A percentile compares a stretch with the other conserved stretches of the same genome.
phyloP scores from a whole-genome alignment of 805 yeast genomes.

The Wickerhamiella galacta region DNA sequence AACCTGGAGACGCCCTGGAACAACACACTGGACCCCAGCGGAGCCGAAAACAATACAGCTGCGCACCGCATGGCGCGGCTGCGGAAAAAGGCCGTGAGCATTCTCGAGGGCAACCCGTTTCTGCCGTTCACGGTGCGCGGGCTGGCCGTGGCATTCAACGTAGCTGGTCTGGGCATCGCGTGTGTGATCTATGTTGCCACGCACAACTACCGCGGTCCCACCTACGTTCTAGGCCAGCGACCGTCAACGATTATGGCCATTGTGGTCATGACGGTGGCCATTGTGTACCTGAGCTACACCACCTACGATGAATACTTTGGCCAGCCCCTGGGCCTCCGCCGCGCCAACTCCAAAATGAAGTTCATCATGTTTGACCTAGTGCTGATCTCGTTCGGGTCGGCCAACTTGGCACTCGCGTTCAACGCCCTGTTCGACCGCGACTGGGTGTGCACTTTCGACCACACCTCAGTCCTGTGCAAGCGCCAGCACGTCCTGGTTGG shows the following conservation, averaged over 20 bases:
- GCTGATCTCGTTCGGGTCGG: slow-evolving; percentile 77
- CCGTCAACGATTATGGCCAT: slow-evolving; percentile 90
- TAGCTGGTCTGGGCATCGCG: slow-evolving; percentile 60
- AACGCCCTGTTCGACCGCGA: slow-evolving; percentile 61
- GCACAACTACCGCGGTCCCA: slow-evolving; percentile 16
- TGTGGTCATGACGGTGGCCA: slow-evolving; percentile 62
- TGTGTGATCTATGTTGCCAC: slow-evolving; percentile 28
- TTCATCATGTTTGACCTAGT: slow-evolving; percentile 66
- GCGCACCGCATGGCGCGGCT: slow-evolving; percentile 3
- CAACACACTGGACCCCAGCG: slow-evolving; percentile 8
- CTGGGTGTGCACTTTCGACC: slow-evolving; percentile 51
- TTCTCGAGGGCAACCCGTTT: slow-evolving; percentile 59
- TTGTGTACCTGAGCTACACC: slow-evolving; percentile 62
- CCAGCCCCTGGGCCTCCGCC: slow-evolving; percentile 77
- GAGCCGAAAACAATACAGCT: not conserved
- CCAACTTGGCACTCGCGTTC: slow-evolving; percentile 73
- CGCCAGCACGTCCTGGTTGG: slow-evolving; percentile 67
- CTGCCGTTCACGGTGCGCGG: slow-evolving; percentile 63
- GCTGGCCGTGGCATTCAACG: slow-evolving; percentile 39
- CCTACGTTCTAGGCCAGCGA: slow-evolving; percentile 19
- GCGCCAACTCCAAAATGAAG: slow-evolving; percentile 69
- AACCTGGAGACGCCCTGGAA: slow-evolving; percentile 13
- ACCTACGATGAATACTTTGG: slow-evolving; percentile 85
- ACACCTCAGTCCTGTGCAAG: slow-evolving; percentile 42
- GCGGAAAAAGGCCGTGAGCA: slow-evolving; percentile 8